Conservation (phyloP, 1,139 yeast species). For the Geotrichum aggregatum region DNA sequence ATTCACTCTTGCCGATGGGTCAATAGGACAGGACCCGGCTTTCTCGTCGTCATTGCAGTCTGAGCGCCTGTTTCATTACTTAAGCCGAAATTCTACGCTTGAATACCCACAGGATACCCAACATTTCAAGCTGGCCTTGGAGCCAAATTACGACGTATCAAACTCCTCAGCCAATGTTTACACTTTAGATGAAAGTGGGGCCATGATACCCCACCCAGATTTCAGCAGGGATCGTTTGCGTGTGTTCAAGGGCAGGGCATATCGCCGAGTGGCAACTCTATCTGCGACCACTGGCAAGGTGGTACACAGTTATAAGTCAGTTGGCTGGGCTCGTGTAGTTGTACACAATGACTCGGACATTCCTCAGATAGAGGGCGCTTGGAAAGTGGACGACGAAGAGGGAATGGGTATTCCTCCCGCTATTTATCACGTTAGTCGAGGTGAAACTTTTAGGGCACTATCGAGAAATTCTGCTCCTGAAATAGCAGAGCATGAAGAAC, state of each 20-base stretch:
- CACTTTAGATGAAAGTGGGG: slow-evolving; percentile 26
- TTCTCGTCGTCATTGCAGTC: slow-evolving; percentile 21
- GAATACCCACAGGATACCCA: slow-evolving; percentile 32
- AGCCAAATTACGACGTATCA: slow-evolving; percentile 26
- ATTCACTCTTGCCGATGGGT: slow-evolving; percentile 19
- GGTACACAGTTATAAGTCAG: slow-evolving; percentile 27
- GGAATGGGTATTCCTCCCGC: slow-evolving; percentile 36
- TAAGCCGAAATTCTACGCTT: slow-evolving; percentile 29
- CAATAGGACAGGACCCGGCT: slow-evolving; percentile 7
- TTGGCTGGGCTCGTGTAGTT: slow-evolving; percentile 38
- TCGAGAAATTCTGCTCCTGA: slow-evolving; percentile 12
- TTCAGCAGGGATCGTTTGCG: slow-evolving; percentile 15
- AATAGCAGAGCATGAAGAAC: slow-evolving; percentile 26
- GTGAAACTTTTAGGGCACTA: slow-evolving; percentile 21
- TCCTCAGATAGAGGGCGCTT: slow-evolving; percentile 32
- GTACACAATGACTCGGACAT: slow-evolving; percentile 24
- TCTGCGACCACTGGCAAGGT: slow-evolving; percentile 26
- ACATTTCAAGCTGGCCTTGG: slow-evolving; percentile 32
- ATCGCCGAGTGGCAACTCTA: slow-evolving; percentile 28
- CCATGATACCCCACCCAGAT: slow-evolving; percentile 28
- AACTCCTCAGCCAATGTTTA: slow-evolving; percentile 20
- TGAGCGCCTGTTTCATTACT: slow-evolving; percentile 30
- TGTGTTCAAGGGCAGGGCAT: slow-evolving; percentile 33
- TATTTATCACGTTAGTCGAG: slow-evolving; percentile 31
- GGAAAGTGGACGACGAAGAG: slow-evolving; percentile 37